Evolutionary conservation across 192 early-diverging fungal genomes (phyloP).

Genomic region (Chytriomyces sp.): DNA sequence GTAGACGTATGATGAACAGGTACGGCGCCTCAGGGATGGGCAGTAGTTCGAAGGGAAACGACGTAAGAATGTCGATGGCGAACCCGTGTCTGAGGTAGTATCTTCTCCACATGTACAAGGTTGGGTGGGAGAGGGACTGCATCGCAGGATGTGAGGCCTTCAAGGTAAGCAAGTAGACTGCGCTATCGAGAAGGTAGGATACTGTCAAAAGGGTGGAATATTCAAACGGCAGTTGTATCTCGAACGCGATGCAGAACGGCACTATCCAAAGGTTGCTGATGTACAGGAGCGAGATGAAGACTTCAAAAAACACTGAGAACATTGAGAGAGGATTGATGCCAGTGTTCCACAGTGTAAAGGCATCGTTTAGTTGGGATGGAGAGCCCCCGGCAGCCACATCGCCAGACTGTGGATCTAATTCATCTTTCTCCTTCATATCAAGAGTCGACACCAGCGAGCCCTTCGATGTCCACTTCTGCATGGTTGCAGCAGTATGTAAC

Average conservation of each 20-base stretch:
- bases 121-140: background rate
- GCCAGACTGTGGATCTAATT: background rate
- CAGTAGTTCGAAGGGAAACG: constrained; percentile 25
- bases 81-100: background rate
- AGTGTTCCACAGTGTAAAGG: background rate
- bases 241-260: constrained; percentile 21
- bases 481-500: background rate
- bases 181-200: background rate
- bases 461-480: background rate
- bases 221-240: background rate
- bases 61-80: constrained; percentile 1
- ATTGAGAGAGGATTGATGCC: constrained; percentile 17
- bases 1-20: background rate
- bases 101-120: background rate
- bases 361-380: background rate
- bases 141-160: background rate
- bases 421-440: background rate
- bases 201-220: background rate
- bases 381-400: background rate
- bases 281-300: constrained; percentile 6
- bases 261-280: constrained; percentile 2
- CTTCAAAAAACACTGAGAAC: background rate
- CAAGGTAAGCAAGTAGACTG: background rate
- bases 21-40: background rate
- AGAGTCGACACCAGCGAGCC: background rate